Evolutionary conservation across 768 basidiomycete species (phyloP).

Genomic region (Mycena pura): DNA sequence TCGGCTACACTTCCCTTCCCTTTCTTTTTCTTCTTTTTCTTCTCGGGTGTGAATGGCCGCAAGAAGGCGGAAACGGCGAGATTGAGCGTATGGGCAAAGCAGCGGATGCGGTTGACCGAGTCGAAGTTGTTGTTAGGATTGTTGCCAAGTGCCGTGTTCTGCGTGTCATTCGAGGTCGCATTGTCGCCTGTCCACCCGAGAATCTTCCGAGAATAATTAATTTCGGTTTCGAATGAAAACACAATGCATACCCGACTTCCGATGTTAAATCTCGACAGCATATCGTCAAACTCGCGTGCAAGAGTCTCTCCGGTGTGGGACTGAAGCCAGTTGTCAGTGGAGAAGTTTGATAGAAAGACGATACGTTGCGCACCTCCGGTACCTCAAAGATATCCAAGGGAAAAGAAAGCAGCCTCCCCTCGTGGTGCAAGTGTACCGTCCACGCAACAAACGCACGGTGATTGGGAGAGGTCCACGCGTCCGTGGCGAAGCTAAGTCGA

Average conservation of each 20-base stretch:
- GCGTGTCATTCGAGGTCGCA: slow-evolving; percentile 33
- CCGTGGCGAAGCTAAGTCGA: no score
- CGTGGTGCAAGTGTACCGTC: slow-evolving; percentile 31
- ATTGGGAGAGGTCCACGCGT: no score
- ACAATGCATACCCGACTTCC: slow-evolving; percentile 28
- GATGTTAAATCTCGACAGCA: slow-evolving; percentile 28
- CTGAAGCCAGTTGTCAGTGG: neutral
- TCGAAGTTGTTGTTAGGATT: slow-evolving; percentile 16
- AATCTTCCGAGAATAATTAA: slow-evolving; percentile 18
- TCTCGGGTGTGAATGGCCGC: neutral
- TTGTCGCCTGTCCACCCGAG: slow-evolving; percentile 35
- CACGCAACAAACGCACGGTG: no score
- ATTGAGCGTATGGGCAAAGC: slow-evolving; percentile 35
- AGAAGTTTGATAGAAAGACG: neutral
- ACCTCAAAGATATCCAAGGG: slow-evolving; percentile 41
- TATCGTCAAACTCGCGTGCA: slow-evolving; percentile 23
- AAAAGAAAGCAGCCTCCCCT: slow-evolving; percentile 29
- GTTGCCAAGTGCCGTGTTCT: slow-evolving; percentile 21
- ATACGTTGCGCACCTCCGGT: slow-evolving; percentile 17
- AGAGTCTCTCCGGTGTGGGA: slow-evolving; percentile 35
- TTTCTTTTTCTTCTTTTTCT: neutral
- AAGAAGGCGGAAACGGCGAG: neutral
- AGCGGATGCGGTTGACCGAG: slow-evolving; percentile 4
- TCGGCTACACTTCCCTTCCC: neutral
- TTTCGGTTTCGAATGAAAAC: neutral